A percentile compares a stretch with the other conserved stretches of the same genome.
phyloP scores from a whole-genome alignment of 176 grass and related monocot genomes.

The Oryza meyeriana region DNA sequence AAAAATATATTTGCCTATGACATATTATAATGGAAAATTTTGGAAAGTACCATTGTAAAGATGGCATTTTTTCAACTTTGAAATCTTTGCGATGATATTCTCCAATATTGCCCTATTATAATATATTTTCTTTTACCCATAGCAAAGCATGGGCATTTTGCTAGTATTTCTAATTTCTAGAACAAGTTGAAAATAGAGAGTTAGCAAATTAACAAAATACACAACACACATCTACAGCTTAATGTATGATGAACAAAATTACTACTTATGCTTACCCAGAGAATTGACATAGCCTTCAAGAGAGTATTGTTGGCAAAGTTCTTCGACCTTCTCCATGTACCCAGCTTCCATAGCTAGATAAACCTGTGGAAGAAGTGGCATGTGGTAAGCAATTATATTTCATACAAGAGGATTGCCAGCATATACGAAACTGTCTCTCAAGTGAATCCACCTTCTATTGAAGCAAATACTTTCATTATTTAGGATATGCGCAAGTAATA shows the following conservation, averaged over 20 bases:
- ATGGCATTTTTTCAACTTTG: too few species aligned
- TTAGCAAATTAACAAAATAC: slow-evolving; percentile 12
- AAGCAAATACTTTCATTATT: background rate
- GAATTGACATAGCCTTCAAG: slow-evolving; percentile 81
- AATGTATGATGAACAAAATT: background rate
- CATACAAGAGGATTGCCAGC: background rate
- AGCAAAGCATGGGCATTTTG: too few species aligned
- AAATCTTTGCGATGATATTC: too few species aligned
- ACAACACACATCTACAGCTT: slow-evolving; percentile 9
- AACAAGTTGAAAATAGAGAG: background rate
- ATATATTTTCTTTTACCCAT: too few species aligned
- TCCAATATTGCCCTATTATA: background rate
- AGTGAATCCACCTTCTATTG: background rate
- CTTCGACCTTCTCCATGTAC: slow-evolving; percentile 88
- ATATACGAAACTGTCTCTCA: slow-evolving; percentile 15
- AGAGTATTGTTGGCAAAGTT: slow-evolving; percentile 77
- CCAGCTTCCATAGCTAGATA: slow-evolving; percentile 97
- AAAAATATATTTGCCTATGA: too few species aligned
- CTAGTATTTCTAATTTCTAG: background rate
- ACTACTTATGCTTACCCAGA: slow-evolving; percentile 53
- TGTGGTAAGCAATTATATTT: background rate
- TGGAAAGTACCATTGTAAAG: too few species aligned
- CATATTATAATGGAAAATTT: too few species aligned
- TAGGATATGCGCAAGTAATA: background rate
- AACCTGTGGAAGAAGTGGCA: slow-evolving; percentile 46